phyloP scores from a whole-genome alignment of 208 protist genomes.

The Leptomonas pyrrhocoris region DNA sequence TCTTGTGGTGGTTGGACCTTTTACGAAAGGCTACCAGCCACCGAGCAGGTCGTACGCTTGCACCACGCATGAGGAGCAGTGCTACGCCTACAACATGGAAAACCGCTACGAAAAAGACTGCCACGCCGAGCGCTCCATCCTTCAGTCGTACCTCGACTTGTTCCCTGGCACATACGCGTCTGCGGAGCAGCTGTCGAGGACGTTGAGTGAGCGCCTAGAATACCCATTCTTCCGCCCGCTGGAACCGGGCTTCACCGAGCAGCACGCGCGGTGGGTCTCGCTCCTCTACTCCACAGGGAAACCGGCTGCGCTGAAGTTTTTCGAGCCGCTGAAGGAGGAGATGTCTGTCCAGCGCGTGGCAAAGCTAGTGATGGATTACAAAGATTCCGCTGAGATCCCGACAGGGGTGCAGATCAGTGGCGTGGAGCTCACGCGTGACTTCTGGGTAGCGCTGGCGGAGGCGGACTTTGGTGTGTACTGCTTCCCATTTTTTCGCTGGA shows the following conservation, averaged over 20 bases:
- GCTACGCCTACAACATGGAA: slow-evolving; percentile 94
- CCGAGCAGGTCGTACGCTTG: slow-evolving; percentile 73
- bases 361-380: slow-evolving; percentile 46
- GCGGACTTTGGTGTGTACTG: slow-evolving; percentile 70
- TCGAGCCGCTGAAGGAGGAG: slow-evolving; percentile 41
- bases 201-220: slow-evolving; percentile 57
- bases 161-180: slow-evolving; percentile 29
- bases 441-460: slow-evolving; percentile 68
- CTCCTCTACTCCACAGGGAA: slow-evolving; percentile 64
- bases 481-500: slow-evolving; percentile 60
- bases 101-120: slow-evolving; percentile 87
- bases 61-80: slow-evolving; percentile 90
- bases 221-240: slow-evolving; percentile 78
- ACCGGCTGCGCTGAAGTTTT: slow-evolving; percentile 34
- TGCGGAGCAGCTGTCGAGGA: slow-evolving; percentile 46
- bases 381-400: slow-evolving; percentile 42
- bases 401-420: slow-evolving; percentile 37
- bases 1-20: slow-evolving; percentile 78
- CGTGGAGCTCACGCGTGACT: slow-evolving; percentile 43
- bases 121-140: slow-evolving; percentile 78
- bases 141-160: slow-evolving; percentile 57
- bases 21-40: slow-evolving; percentile 31
- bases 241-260: slow-evolving; percentile 64
- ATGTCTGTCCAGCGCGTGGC: slow-evolving; percentile 53
- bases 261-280: slow-evolving; percentile 66